Evolutionary conservation across 2,329 filamentous ascomycete species (phyloP).

Genomic region (Penicillium aurantiogriseum): DNA sequence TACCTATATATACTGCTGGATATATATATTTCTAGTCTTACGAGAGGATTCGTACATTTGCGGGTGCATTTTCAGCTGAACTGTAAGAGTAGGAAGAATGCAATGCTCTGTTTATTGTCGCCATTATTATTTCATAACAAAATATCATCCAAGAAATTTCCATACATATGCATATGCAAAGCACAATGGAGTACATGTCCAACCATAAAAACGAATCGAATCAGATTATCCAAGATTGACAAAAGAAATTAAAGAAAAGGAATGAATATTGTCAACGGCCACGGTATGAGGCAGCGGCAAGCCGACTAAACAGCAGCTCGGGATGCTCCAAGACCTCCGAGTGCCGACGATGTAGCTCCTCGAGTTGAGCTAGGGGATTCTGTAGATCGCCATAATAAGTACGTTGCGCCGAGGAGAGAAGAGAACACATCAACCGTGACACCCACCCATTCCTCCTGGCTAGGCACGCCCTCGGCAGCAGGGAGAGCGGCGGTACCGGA

Average conservation of each 20-base stretch:
- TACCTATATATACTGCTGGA: not conserved
- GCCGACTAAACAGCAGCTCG: conserved; percentile 23
- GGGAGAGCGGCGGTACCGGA: conserved; percentile 55
- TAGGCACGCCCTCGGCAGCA: conserved; percentile 76
- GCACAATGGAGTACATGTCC: not conserved
- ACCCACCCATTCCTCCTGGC: conserved; percentile 94
- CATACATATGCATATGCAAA: conserved; percentile 9
- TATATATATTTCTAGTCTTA: not conserved
- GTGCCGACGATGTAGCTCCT: conserved; percentile 67
- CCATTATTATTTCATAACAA: conserved; percentile 4
- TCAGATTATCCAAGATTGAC: not conserved
- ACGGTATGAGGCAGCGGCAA: conserved; percentile 9
- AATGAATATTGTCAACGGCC: not conserved
- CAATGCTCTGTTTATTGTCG: not conserved
- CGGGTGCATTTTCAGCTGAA: not conserved
- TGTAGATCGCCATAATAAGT: conserved; percentile 52
- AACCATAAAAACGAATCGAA: not conserved
- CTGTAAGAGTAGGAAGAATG: not conserved
- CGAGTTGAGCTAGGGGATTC: conserved; percentile 69
- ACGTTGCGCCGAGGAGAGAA: conserved; percentile 42
- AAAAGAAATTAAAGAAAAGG: not conserved
- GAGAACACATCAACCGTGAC: conserved; percentile 49
- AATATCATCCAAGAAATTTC: not conserved
- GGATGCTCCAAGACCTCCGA: conserved; percentile 58
- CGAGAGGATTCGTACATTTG: not conserved